These are phyloP conservation scores for Colletotrichum abscissum DNA, from an alignment of 2,329 filamentous ascomycete species.

Conservation along the genomic window DNA sequence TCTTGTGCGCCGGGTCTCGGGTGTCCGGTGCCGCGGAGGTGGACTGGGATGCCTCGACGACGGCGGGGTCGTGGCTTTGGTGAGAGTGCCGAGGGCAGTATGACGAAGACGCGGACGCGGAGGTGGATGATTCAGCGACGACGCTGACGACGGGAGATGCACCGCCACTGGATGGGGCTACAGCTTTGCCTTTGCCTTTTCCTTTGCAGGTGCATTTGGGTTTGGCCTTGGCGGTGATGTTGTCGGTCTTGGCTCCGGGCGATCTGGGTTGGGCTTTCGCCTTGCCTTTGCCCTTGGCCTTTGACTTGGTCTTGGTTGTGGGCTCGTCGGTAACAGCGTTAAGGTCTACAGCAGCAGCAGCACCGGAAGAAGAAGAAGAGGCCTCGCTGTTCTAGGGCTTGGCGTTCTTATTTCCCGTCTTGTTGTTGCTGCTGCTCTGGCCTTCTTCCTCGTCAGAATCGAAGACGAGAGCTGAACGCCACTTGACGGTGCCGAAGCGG, in stretches of 20 bases:
- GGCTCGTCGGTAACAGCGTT: too few relatives aligned
- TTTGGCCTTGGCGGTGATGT: background rate
- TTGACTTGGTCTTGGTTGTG: background rate
- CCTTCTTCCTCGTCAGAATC: slow-evolving; percentile 11
- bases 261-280: background rate
- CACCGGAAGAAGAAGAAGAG: background rate
- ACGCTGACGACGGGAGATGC: background rate
- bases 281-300: background rate
- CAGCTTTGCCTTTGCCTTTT: background rate
- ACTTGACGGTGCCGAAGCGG: background rate
- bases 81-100: slow-evolving; percentile 3
- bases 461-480: background rate
- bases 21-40: background rate
- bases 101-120: background rate
- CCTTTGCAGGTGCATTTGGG: background rate
- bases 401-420: slow-evolving; percentile 17
- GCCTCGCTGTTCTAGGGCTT: slow-evolving; percentile 19
- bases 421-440: background rate
- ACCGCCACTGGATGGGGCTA: background rate
- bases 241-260: background rate
- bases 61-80: background rate
- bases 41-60: slow-evolving; percentile 5
- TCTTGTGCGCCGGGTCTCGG: background rate
- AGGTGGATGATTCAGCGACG: slow-evolving; percentile 1
- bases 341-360: background rate